Conservation (phyloP, 2,329 filamentous ascomycete genomes). For the Botrytis elliptica region DNA sequence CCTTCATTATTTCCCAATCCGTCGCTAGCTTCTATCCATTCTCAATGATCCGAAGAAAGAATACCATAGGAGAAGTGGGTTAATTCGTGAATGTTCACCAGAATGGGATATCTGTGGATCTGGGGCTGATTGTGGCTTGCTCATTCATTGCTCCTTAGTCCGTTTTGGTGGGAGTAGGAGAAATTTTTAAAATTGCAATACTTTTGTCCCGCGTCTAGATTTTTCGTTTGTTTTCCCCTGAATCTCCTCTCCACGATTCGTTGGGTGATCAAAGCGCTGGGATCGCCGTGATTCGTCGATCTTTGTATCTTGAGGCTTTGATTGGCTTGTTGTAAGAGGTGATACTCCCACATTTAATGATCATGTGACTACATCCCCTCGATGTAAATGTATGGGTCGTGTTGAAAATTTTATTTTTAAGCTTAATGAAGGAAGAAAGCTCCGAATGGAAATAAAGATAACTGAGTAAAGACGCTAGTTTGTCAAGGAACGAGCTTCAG, state of each 20-base stretch:
- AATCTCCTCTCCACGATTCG: not conserved
- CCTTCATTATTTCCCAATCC: not conserved
- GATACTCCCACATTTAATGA: not conserved
- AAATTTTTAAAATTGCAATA: slow-evolving; percentile 1
- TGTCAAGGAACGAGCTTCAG: not conserved
- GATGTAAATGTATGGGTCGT: not conserved
- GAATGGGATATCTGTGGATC: not conserved
- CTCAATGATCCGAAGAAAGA: not conserved
- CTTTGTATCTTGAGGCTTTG: not conserved
- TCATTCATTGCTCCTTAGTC: not conserved
- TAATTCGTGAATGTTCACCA: not conserved
- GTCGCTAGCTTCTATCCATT: not conserved
- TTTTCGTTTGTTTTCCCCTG: not conserved
- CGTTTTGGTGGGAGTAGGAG: not conserved
- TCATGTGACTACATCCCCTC: not conserved
- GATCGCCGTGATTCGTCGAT: not conserved
- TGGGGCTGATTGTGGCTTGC: slow-evolving; percentile 10
- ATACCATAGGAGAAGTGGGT: not conserved
- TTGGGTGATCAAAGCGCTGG: not conserved
- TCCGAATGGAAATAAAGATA: not conserved
- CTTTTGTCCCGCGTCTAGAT: not conserved
- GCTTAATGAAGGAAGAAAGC: not conserved
- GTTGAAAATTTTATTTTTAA: not conserved
- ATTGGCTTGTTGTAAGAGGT: not conserved
- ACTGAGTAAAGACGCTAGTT: not conserved